Percentiles rank a stretch among this genome's conserved stretches.
These are phyloP conservation scores for Corinectria fuckeliana DNA, from an alignment of 2,329 filamentous ascomycete species.

Conservation along the genomic window DNA sequence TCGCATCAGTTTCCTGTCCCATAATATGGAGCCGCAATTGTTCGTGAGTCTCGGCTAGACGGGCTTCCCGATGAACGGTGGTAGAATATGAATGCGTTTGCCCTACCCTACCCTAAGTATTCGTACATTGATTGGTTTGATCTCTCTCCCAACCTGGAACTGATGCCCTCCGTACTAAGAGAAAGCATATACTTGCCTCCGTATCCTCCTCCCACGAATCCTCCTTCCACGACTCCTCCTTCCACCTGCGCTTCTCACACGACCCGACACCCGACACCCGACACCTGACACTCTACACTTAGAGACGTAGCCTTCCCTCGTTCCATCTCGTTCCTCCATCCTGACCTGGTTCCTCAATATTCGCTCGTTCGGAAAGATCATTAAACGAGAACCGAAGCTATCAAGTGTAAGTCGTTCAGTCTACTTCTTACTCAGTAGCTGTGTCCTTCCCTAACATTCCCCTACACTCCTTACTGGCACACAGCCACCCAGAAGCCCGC, in stretches of 20 bases:
- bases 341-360: neutral
- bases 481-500: neutral
- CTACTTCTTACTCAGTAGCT: neutral
- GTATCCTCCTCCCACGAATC: neutral
- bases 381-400: neutral
- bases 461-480: neutral
- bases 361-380: neutral
- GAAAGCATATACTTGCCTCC: neutral
- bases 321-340: too few species aligned
- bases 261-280: too few species aligned
- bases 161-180: neutral
- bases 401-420: neutral
- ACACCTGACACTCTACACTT: too few species aligned
- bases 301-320: neutral
- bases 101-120: too few species aligned
- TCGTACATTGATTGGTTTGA: too few species aligned
- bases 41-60: neutral
- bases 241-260: neutral
- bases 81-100: neutral
- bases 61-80: neutral
- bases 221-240: neutral
- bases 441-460: neutral
- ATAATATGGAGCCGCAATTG: neutral
- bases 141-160: too few species aligned
- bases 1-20: conserved; percentile 25